These are phyloP conservation scores for Kwoniella sp. DNA, from an alignment of 768 basidiomycete genomes.

Conservation along the genomic window DNA sequence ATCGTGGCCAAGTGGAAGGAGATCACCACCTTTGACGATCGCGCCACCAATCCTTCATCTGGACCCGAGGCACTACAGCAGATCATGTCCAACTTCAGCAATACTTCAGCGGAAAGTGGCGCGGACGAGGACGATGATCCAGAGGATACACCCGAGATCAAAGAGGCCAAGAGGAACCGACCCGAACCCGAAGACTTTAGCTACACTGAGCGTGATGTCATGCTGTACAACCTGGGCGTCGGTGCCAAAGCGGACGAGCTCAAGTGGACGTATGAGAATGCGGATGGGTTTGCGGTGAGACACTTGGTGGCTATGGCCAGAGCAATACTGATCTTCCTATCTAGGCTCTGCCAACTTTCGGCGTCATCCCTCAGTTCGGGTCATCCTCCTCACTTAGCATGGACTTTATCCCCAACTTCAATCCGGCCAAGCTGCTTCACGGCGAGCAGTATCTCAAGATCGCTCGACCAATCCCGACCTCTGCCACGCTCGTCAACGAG, in stretches of 20 bases:
- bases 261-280: slow-evolving; percentile 83
- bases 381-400: slow-evolving; percentile 64
- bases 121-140: slow-evolving; percentile 55
- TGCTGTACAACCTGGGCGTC: slow-evolving; percentile 90
- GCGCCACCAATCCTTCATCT: slow-evolving; percentile 73
- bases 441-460: slow-evolving; percentile 94
- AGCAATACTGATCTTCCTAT: background rate
- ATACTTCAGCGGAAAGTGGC: slow-evolving; percentile 45
- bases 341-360: slow-evolving; percentile 81
- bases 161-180: slow-evolving; percentile 66
- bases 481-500: slow-evolving; percentile 70
- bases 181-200: slow-evolving; percentile 59
- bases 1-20: slow-evolving; percentile 71
- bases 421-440: slow-evolving; percentile 92
- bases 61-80: slow-evolving; percentile 73
- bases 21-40: slow-evolving; percentile 80
- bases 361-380: slow-evolving; percentile 84
- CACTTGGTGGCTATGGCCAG: background rate
- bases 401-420: slow-evolving; percentile 83
- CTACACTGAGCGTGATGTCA: slow-evolving; percentile 84
- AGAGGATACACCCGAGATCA: slow-evolving; percentile 77
- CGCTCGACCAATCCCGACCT: slow-evolving; percentile 72
- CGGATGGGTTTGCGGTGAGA: slow-evolving; percentile 65
- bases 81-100: slow-evolving; percentile 61
- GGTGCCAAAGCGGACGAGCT: slow-evolving; percentile 91